Percentiles rank a stretch among this genome's conserved stretches.
phyloP scores from a whole-genome alignment of 768 basidiomycete species.

The Steccherinum ochraceum region DNA sequence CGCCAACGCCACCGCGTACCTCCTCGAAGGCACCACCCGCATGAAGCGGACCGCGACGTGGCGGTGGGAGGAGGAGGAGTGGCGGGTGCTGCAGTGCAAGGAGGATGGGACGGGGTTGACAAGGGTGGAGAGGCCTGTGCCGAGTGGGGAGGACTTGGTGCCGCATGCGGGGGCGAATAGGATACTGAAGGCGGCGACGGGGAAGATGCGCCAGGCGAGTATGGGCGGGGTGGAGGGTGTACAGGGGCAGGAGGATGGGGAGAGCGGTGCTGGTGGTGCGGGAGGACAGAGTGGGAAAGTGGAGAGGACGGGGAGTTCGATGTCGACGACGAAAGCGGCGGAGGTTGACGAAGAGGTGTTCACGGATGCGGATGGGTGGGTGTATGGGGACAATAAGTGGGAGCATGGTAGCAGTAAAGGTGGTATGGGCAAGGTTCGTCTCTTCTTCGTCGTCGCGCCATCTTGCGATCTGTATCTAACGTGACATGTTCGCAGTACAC shows the following conservation, averaged over 20 bases:
- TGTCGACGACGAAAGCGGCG: conserved; percentile 17
- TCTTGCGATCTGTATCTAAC: neutral
- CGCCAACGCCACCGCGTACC: conserved; percentile 50
- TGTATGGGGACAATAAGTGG: conserved; percentile 96
- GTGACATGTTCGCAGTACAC: conserved; percentile 55
- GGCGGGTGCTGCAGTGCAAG: conserved; percentile 63
- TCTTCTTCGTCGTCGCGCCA: too few relatives aligned
- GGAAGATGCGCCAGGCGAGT: conserved; percentile 36
- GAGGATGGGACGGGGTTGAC: conserved; percentile 46
- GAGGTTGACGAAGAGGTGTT: conserved; percentile 41
- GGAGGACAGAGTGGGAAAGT: conserved; percentile 25
- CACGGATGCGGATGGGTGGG: conserved; percentile 89
- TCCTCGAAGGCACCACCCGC: conserved; percentile 36
- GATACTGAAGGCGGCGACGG: conserved; percentile 52
- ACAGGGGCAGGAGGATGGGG: conserved; percentile 9
- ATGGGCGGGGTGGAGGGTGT: conserved; percentile 5
- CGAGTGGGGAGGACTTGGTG: conserved; percentile 19
- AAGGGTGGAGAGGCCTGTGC: conserved; percentile 58
- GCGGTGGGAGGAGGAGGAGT: conserved; percentile 90
- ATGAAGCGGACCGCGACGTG: conserved; percentile 75
- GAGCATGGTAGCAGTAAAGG: conserved; percentile 69
- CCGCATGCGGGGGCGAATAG: conserved; percentile 9
- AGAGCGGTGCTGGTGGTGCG: conserved; percentile 22
- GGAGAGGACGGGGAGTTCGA: conserved; percentile 9
- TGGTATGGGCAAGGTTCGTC: conserved; percentile 74